These are phyloP conservation scores for Nakaseomyces bracarensis DNA, from an alignment of 1,139 yeast genomes.

Conservation along the genomic window DNA sequence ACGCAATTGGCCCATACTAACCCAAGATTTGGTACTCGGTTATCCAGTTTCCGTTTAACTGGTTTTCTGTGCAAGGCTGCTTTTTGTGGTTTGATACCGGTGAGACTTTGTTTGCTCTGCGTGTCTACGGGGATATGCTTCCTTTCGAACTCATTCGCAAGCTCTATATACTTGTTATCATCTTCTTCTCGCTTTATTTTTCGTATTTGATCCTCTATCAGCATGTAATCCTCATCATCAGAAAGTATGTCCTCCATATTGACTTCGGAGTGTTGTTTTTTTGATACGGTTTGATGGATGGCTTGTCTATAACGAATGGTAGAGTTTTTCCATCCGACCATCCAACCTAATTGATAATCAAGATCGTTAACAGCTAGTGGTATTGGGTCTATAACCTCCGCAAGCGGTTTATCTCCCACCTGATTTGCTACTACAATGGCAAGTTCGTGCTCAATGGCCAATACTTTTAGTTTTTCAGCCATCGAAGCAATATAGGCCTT, in stretches of 20 bases:
- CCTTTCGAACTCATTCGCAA: neutral
- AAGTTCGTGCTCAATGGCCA: conserved; percentile 44
- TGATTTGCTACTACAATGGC: conserved; percentile 76
- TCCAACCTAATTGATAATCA: conserved; percentile 66
- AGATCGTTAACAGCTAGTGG: conserved; percentile 38
- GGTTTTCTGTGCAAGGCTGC: neutral
- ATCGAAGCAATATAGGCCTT: conserved; percentile 39
- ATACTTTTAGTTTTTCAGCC: conserved; percentile 41
- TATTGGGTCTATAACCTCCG: conserved; percentile 15
- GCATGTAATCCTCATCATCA: conserved; percentile 30
- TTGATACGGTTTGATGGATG: neutral
- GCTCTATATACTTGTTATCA: conserved; percentile 10
- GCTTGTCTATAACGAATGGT: conserved; percentile 32
- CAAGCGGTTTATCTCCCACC: conserved; percentile 52
- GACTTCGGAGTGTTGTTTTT: neutral
- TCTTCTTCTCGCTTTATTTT: conserved; percentile 12
- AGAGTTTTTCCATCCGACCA: conserved; percentile 63
- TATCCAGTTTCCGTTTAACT: conserved; percentile 23
- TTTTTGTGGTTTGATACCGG: conserved; percentile 1
- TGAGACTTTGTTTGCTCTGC: neutral
- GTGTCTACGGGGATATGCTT: neutral
- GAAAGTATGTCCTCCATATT: conserved; percentile 22
- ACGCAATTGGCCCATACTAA: conserved; percentile 38
- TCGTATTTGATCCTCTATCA: conserved; percentile 16
- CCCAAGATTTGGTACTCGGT: conserved; percentile 38